Evolutionary conservation across 2,329 filamentous ascomycete species (phyloP), one percentile per base, ranked within the genome.

Genomic region (Ceratocystis diversiconidia): DNA sequence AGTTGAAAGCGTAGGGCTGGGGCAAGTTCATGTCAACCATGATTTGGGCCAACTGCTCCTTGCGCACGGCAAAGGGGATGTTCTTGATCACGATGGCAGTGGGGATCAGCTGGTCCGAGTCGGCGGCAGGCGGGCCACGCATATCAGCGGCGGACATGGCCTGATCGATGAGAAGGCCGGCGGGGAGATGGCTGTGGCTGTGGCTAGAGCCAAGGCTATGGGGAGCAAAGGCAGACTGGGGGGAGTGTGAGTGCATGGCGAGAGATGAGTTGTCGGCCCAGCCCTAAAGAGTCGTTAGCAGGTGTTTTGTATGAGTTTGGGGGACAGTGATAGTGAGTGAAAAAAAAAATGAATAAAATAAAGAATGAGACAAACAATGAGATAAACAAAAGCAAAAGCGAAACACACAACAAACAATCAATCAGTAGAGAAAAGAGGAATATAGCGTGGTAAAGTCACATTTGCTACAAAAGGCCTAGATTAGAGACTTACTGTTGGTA

Each of bases 41-140:
- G 70, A 96, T 82, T 69, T 87, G 85, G 43, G 95, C 90, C 48
- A 99, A 81, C 72, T 92, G 90, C 76, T 99, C 94, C 77, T 97
- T 97, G 75, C 96, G 92, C 66, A 97, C 91, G 32, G 95, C 94
- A 74, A 99, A 99, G 0, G 95, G 94, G 46, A 99, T 99, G 74
- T 99, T 99, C 79, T 99, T 99, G 77, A 99, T 97, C 67, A 99
- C 94, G 71, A 99, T 97, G 65, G 94, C 94, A 2, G 94, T 99
- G 2, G 92, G 92, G 67, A 99, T 99, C 68, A 99, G 84, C 77
- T 97, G 92, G 70, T 96, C 92, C 66, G 85, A 81, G 61, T 85
- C 82, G 72, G 71, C 78, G 67, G 72, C 76, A 70, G 69, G 76
- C 75, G 72, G 72, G 72, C 65, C 67, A 67, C 73, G 71, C 72